Percentiles rank a stretch among this genome's conserved stretches.
Conservation (phyloP, 352 stramenopile species). For the Albugo laibachii region DNA sequence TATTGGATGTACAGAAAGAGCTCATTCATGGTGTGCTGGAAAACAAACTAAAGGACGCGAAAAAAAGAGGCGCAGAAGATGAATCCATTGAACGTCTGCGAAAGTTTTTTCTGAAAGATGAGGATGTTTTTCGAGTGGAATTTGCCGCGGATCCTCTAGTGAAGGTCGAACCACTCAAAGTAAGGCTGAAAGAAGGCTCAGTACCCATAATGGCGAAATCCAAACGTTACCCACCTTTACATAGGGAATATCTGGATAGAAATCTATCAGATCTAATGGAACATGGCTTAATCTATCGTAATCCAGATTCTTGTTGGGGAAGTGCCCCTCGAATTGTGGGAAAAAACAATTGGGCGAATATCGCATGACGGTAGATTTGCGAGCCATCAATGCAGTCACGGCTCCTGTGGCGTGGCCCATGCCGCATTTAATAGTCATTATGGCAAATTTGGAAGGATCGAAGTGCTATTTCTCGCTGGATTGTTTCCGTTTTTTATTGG, state of each 20-base stretch:
- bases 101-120: not conserved
- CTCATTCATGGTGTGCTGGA: too few species aligned
- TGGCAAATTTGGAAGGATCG: conserved; percentile 4
- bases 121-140: conserved; percentile 2
- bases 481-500: conserved; percentile 11
- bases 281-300: conserved; percentile 3
- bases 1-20: too few species aligned
- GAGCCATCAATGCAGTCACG: conserved; percentile 6
- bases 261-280: conserved; percentile 4
- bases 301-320: conserved; percentile 4
- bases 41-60: too few species aligned
- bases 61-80: too few species aligned
- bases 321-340: conserved; percentile 7
- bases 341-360: conserved; percentile 8
- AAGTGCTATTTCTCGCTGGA: conserved; percentile 9
- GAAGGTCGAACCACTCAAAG: conserved; percentile 5
- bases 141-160: conserved; percentile 7
- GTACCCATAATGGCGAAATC: conserved; percentile 5
- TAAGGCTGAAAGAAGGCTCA: conserved; percentile 7
- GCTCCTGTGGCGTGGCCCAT: conserved; percentile 10
- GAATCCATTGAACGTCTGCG: too few species aligned
- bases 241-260: conserved; percentile 4
- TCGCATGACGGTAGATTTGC: conserved; percentile 6
- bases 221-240: conserved; percentile 4
- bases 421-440: conserved; percentile 8